phyloP scores from a whole-genome alignment of 441 rosid species.

The Adansonia grandidieri region DNA sequence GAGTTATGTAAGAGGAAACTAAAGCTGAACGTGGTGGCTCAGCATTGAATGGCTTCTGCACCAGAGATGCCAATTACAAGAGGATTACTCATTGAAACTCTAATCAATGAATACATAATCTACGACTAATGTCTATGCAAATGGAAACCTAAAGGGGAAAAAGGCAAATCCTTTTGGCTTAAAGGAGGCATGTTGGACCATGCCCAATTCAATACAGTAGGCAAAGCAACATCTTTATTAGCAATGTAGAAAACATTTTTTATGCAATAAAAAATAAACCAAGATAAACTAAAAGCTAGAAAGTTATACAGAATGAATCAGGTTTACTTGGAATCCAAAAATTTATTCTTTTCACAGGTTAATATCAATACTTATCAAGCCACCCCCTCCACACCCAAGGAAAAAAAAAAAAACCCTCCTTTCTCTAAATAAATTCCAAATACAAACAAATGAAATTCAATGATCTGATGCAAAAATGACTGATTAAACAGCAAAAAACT shows the following conservation, averaged over 20 bases:
- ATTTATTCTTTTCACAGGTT: background rate
- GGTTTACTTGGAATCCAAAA: background rate
- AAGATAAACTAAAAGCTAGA: background rate
- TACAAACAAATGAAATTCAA: background rate
- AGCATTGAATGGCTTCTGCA: constrained; percentile 94
- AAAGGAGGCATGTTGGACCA: constrained; percentile 7
- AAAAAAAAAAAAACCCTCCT: background rate
- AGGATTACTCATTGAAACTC: background rate
- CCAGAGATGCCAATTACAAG: constrained; percentile 10
- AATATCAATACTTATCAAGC: background rate
- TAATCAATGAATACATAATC: background rate
- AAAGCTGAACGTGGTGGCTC: constrained; percentile 87
- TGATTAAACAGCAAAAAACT: background rate
- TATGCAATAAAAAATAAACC: background rate
- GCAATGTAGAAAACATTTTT: background rate
- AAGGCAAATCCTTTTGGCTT: background rate
- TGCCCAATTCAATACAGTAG: background rate
- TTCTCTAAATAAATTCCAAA: background rate
- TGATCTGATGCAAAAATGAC: background rate
- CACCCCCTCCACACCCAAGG: background rate
- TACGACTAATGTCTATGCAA: background rate
- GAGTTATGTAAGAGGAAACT: constrained; percentile 72
- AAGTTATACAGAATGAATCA: constrained; percentile 4
- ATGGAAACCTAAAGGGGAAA: background rate
- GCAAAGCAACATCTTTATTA: background rate